Conservation (phyloP, 2,329 filamentous ascomycete genomes). For the Phyllosticta capitalensis region DNA sequence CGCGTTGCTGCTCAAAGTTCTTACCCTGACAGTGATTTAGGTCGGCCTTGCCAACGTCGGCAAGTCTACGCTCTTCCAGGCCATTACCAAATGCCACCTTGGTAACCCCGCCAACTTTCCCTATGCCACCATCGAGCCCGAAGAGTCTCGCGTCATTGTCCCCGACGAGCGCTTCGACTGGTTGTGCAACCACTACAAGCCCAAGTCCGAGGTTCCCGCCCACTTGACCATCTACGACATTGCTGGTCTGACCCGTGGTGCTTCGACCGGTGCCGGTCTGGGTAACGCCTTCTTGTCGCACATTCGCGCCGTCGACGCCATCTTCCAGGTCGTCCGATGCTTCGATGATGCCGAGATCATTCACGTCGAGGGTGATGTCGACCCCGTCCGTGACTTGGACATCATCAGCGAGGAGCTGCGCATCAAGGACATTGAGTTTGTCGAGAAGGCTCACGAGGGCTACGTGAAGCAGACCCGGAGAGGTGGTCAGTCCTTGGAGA, state of each 20-base stretch:
- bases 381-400: constrained; percentile 84
- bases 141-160: constrained; percentile 94
- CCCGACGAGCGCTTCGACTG: constrained; percentile 95
- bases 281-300: constrained; percentile 98
- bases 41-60: constrained; percentile 98
- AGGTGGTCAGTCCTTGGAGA: constrained; percentile 90
- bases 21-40: constrained; percentile 46
- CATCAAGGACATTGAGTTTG: constrained; percentile 97
- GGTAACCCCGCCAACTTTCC: constrained; percentile 99
- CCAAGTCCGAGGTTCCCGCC: constrained; percentile 92
- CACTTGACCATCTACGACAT: constrained; percentile 99
- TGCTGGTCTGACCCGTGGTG: constrained; percentile 88
- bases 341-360: constrained; percentile 99
- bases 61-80: constrained; percentile 99
- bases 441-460: constrained; percentile 87
- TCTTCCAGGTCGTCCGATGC: constrained; percentile 93
- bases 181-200: constrained; percentile 93
- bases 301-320: constrained; percentile 95
- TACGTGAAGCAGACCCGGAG: constrained; percentile 89
- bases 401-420: constrained; percentile 96
- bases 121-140: constrained; percentile 97
- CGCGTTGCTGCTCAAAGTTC: constrained; percentile 20
- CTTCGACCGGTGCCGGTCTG: constrained; percentile 93
- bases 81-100: constrained; percentile 93
- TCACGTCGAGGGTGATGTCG: constrained; percentile 97